These are phyloP conservation scores for Phytophthora constricta DNA, from an alignment of 352 stramenopile genomes.

Conservation along the genomic window DNA sequence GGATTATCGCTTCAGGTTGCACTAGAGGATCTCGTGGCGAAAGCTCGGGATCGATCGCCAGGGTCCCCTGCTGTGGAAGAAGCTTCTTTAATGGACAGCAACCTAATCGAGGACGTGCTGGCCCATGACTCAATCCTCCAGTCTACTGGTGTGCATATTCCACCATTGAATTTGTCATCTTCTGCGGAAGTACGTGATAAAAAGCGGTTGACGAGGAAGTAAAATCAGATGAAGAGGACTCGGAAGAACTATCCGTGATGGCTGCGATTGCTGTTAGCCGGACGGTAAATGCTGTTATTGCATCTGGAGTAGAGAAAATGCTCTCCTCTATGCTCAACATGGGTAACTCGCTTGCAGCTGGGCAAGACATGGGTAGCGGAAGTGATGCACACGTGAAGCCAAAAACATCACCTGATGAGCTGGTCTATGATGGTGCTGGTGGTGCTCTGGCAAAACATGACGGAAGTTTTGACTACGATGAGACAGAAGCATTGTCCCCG, in stretches of 20 bases:
- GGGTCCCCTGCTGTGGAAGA: neutral
- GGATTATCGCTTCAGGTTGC: slow-evolving; percentile 50
- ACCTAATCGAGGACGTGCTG: neutral
- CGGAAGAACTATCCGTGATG: slow-evolving; percentile 27
- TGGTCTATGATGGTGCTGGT: neutral
- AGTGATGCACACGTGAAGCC: neutral
- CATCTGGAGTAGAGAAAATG: slow-evolving; percentile 33
- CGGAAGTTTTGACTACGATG: neutral
- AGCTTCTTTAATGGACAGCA: neutral
- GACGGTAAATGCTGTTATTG: slow-evolving; percentile 41
- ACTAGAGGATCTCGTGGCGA: slow-evolving; percentile 37
- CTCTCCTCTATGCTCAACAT: slow-evolving; percentile 18
- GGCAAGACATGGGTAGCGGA: slow-evolving; percentile 11
- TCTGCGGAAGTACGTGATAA: neutral
- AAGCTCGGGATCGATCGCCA: neutral
- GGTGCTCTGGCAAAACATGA: neutral
- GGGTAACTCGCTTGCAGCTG: slow-evolving; percentile 17
- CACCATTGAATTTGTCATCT: slow-evolving; percentile 9
- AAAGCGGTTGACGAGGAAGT: slow-evolving; percentile 1
- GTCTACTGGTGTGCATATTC: neutral
- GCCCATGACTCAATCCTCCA: neutral
- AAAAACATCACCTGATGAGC: neutral
- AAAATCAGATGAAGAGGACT: neutral
- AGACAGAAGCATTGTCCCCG: slow-evolving; percentile 13
- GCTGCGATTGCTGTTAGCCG: slow-evolving; percentile 39